These are phyloP conservation scores for Eutrema yunnanense DNA, from an alignment of 345 rosid species.

Conservation along the genomic window DNA sequence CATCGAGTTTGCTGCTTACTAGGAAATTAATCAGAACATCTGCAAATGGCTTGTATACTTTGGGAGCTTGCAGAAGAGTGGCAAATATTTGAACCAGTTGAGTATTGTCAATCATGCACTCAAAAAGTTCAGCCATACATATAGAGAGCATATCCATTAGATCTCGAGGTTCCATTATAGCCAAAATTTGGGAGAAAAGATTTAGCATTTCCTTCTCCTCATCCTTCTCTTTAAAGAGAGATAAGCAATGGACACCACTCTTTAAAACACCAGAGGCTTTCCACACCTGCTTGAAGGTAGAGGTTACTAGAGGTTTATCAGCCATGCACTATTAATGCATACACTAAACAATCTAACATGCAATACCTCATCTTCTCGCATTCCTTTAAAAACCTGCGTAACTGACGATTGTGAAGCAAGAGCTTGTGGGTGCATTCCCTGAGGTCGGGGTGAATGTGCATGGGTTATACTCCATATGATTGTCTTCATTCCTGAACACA, in stretches of 20 bases:
- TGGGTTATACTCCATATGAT: constrained; percentile 96
- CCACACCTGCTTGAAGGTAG: constrained; percentile 55
- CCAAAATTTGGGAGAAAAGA: constrained; percentile 83
- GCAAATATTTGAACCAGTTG: constrained; percentile 89
- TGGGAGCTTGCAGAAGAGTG: constrained; percentile 66
- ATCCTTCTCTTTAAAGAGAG: constrained; percentile 93
- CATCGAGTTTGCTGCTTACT: constrained; percentile 78
- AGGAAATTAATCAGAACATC: constrained; percentile 89
- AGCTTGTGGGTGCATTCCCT: constrained; percentile 69
- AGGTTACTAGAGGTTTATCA: constrained; percentile 22
- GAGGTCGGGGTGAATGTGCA: constrained; percentile 88
- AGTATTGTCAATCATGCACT: constrained; percentile 82
- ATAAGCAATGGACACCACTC: constrained; percentile 91
- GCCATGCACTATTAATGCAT: neutral
- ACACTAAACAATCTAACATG: constrained; percentile 3
- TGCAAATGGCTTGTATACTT: constrained; percentile 81
- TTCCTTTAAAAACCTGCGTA: constrained; percentile 73
- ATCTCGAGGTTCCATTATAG: constrained; percentile 96
- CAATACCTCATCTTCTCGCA: constrained; percentile 95
- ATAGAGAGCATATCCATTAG: constrained; percentile 97
- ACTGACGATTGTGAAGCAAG: constrained; percentile 57
- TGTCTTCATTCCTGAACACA: constrained; percentile 87
- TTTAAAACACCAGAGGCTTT: constrained; percentile 94
- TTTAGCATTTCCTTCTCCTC: constrained; percentile 91
- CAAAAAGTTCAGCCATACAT: constrained; percentile 95